These are phyloP conservation scores for Xylaria sp. DNA, from an alignment of 2,329 filamentous ascomycete species.

Conservation along the genomic window DNA sequence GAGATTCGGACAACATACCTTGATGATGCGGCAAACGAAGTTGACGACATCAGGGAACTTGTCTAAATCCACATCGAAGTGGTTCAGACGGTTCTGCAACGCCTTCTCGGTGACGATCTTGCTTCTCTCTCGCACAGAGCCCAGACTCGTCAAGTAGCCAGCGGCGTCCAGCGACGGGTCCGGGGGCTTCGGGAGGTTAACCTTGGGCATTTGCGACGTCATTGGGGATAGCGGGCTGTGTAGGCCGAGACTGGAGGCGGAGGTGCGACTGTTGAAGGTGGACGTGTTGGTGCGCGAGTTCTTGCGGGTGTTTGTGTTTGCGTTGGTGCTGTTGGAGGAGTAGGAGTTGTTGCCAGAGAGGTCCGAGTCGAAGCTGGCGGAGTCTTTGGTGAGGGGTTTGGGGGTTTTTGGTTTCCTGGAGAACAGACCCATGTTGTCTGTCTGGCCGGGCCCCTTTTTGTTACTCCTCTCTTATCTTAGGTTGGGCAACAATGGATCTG, in stretches of 20 bases:
- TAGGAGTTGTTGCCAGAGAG: constrained; percentile 32
- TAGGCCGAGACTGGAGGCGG: constrained; percentile 41
- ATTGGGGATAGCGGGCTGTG: constrained; percentile 48
- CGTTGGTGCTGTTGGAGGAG: constrained; percentile 30
- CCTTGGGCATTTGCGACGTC: constrained; percentile 57
- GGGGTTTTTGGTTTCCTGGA: constrained; percentile 51
- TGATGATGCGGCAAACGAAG: constrained; percentile 91
- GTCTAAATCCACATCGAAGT: constrained; percentile 82
- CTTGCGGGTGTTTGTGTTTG: constrained; percentile 39
- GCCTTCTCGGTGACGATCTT: constrained; percentile 71
- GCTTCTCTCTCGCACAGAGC: constrained; percentile 77
- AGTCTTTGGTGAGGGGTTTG: constrained; percentile 40
- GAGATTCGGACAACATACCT: constrained; percentile 51
- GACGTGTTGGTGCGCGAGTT: constrained; percentile 32
- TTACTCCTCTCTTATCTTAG: neutral
- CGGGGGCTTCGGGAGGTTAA: constrained; percentile 76
- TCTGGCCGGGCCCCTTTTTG: neutral
- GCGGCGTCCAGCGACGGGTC: constrained; percentile 85
- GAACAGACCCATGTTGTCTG: constrained; percentile 48
- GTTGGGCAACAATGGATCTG: neutral
- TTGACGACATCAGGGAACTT: constrained; percentile 79
- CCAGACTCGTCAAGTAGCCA: constrained; percentile 84
- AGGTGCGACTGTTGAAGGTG: constrained; percentile 46
- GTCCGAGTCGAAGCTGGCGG: constrained; percentile 48
- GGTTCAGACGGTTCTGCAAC: constrained; percentile 67